A percentile compares a stretch with the other conserved stretches of the same genome.
phyloP scores from a whole-genome alignment of 345 rosid species.

The Anastatica hierochuntica region DNA sequence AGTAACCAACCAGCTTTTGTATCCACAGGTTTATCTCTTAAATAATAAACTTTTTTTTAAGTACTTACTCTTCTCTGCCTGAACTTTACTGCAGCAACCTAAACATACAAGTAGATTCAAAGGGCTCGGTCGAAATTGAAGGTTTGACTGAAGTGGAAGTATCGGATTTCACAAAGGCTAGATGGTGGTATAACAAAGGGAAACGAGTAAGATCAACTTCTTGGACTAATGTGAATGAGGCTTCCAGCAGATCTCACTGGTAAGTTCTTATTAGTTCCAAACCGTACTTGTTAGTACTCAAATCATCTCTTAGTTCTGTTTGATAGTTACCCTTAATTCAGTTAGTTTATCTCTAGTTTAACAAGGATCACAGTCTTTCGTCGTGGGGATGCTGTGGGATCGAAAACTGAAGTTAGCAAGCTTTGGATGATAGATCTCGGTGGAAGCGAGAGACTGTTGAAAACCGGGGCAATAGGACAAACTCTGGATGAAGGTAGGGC shows the following conservation, averaged over 20 bases:
- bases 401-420: slow-evolving; percentile 62
- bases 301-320: too few species aligned
- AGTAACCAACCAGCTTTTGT: neutral
- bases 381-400: slow-evolving; percentile 41
- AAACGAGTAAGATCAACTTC: slow-evolving; percentile 67
- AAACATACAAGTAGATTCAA: slow-evolving; percentile 78
- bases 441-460: slow-evolving; percentile 82
- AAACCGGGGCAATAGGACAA: slow-evolving; percentile 76
- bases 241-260: slow-evolving; percentile 95
- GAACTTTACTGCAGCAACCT: slow-evolving; percentile 56
- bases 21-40: neutral
- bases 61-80: slow-evolving; percentile 20
- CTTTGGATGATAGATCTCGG: slow-evolving; percentile 98
- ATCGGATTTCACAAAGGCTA: slow-evolving; percentile 49
- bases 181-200: slow-evolving; percentile 77
- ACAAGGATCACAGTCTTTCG: slow-evolving; percentile 65
- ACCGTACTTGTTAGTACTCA: neutral
- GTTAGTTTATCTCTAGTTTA: slow-evolving; percentile 72
- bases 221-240: slow-evolving; percentile 79
- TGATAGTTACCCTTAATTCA: slow-evolving; percentile 39
- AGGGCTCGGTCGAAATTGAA: slow-evolving; percentile 73
- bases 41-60: neutral
- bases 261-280: slow-evolving; percentile 21
- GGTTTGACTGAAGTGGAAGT: slow-evolving; percentile 71
- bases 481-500: slow-evolving; percentile 85